Base-by-base conservation (phyloP, 768 basidiomycete species). In the Kwoniella sp. region DNA sequence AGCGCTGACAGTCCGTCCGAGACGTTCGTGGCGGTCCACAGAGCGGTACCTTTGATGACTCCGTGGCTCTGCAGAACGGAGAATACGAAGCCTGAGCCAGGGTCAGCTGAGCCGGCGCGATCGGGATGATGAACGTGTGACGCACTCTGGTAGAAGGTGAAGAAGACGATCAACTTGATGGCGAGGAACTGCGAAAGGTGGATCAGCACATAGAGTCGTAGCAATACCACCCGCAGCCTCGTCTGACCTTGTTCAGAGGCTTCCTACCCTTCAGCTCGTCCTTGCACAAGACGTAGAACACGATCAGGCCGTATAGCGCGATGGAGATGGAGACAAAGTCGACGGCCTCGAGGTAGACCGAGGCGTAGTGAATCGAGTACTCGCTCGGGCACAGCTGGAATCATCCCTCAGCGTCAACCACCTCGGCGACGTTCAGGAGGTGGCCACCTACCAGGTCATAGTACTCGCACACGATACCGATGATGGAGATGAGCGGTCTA, bases 61-160 rank as follows among this genome's bases (percentile, higher is more conserved):
- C 77, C 73, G 40, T 84, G 80, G 17, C 56, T 46, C 40, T 84
- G 82, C 27, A 95, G 74, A 4, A 81, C 78, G 34, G 65, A 75
- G 69, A 92, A 86, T 83, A 89, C 46, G 34, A 68, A 50, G 43
- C 43, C 51, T 51, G 17, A 25, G 28, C 2, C 15, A 8, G 25
- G 22, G 14, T 20, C 19, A 23, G 43, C 14, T 28, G 34, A 19
- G 10, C 15, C 43, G 40, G 9, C 20, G 22, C 75, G 84, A 47
- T 63, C 86, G 84, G 44, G 6, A 20, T 14, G 28, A 22, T 10
- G 6, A 32, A 20, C 14, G 8, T 3, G 31, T 8, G 88, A 73
- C 63, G 89, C 86, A 1, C 80, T 78, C 65, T 91, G 90, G 71
- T 91, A 93, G 73, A 88, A 91, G 0, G 88, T 89, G 70, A 86